Evolutionary conservation across 805 yeast genomes (phyloP), one percentile per base, ranked within the genome.

Genomic region (Candida easanensis): DNA sequence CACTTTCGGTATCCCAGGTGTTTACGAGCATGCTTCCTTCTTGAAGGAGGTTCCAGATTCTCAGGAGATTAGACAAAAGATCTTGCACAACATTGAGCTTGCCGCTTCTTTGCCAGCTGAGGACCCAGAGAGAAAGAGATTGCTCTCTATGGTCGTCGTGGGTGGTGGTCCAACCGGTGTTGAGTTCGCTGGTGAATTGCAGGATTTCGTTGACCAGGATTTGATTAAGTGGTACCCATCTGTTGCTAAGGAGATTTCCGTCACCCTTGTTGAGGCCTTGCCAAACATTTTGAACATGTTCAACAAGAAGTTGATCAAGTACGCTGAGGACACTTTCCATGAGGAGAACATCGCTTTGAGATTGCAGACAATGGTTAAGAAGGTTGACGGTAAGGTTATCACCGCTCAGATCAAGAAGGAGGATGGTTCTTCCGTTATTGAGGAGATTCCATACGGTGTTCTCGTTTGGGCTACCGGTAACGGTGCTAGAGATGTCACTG

Each of bases 91-190:
- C 56, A 82, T 90, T 58, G 97, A 91, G 71, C 84, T 88, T 50
- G 96, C 97, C 33, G 80, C 85, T 55, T 71, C 84, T 52, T 76
- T 89, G 55, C 87, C 93, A 45, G 77, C 76, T 54, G 65, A 67
- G 22, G 87, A 80, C 54, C 81, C 82, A 17, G 95, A 87, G 64
- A 80, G 97, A 68, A 78, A 80, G 68, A 80, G 96, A 65, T 76
- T 91, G 57, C 76, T 90, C 63, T 84, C 83, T 50, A 82, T 89
- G 57, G 91, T 91, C 50, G 95, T 91, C 50, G 95, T 93, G 54
- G 98, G 98, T 60, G 98, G 97, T 68, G 98, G 98, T 52, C 97
- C 98, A 63, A 90, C 98, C 34, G 98, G 98, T 71, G 97, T 90
- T 50, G 97, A 89, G 70, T 85, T 89, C 58, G 97, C 97, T 54